Evolutionary conservation across 1,139 yeast species (phyloP).

Genomic region (Kurtzmaniella quercitrusa): DNA sequence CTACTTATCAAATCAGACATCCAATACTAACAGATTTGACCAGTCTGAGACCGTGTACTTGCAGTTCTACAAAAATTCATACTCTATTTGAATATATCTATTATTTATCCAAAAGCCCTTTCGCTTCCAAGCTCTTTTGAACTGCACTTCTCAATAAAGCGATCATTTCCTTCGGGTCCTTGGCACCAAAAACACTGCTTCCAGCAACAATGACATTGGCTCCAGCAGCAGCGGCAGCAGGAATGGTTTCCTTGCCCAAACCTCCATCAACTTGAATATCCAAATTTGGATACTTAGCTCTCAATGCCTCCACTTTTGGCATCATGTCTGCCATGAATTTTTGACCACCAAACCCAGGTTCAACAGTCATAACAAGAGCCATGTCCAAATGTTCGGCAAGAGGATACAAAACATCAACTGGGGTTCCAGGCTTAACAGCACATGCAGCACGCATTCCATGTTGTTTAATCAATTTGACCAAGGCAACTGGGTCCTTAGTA

Average conservation of each 20-base stretch:
- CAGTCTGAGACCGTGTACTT: too few relatives aligned
- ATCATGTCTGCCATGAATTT: conserved; percentile 93
- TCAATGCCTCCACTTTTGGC: conserved; percentile 82
- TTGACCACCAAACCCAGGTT: conserved; percentile 99
- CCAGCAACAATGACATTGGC: conserved; percentile 99
- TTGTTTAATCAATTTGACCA: conserved; percentile 70
- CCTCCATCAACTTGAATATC: conserved; percentile 98
- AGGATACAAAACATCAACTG: conserved; percentile 78
- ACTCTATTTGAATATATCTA: neutral
- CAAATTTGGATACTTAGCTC: conserved; percentile 70
- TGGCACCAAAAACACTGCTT: conserved; percentile 84
- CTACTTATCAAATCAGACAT: neutral
- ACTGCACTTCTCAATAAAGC: conserved; percentile 63
- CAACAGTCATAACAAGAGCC: conserved; percentile 97
- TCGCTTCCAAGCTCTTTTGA: conserved; percentile 24
- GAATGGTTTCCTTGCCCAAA: conserved; percentile 77
- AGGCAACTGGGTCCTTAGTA: conserved; percentile 69
- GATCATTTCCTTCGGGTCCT: conserved; percentile 72
- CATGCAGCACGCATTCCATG: conserved; percentile 93
- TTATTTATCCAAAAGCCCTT: conserved; percentile 20
- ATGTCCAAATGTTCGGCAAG: conserved; percentile 78
- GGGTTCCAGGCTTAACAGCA: conserved; percentile 92
- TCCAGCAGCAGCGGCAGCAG: conserved; percentile 86
- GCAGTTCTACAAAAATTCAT: neutral
- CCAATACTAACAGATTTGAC: too few relatives aligned